Evolutionary conservation across 192 early-diverging fungal species (phyloP).

Genomic region (Mortierella antarctica): DNA sequence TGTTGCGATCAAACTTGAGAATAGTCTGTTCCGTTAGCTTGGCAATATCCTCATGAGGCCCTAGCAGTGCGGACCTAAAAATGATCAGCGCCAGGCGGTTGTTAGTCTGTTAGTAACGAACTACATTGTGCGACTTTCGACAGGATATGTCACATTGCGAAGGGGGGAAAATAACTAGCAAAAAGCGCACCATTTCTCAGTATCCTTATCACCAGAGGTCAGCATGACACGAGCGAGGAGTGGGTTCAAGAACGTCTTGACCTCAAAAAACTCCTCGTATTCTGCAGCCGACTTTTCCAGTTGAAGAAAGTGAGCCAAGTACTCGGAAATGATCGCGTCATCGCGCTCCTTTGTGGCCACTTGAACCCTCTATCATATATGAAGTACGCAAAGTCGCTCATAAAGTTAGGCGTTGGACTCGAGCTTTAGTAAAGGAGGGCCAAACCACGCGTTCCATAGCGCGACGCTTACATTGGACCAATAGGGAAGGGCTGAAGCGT

Average conservation of each 20-base stretch:
- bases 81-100: neutral
- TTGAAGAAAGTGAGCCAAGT: conserved; percentile 23
- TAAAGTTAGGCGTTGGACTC: no score
- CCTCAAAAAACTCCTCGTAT: conserved; percentile 24
- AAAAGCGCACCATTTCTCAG: conserved; percentile 23
- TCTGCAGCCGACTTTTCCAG: conserved; percentile 12
- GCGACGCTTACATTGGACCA: conserved; percentile 21
- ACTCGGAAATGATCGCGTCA: conserved; percentile 16
- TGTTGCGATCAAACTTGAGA: conserved; percentile 24
- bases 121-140: no score
- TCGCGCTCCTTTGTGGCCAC: conserved; percentile 14
- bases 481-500: neutral
- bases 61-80: conserved; percentile 26
- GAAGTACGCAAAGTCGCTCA: neutral
- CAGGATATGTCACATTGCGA: no score
- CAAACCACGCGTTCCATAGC: neutral
- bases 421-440: no score
- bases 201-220: conserved; percentile 26
- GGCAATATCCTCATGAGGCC: neutral
- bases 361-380: conserved; percentile 20
- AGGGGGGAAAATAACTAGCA: neutral
- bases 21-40: conserved; percentile 26
- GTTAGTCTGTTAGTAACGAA: no score
- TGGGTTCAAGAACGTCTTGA: conserved; percentile 12
- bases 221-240: conserved; percentile 32